phyloP scores from a whole-genome alignment of 2,329 filamentous ascomycete genomes.

The Apiospora kogelbergensis region DNA sequence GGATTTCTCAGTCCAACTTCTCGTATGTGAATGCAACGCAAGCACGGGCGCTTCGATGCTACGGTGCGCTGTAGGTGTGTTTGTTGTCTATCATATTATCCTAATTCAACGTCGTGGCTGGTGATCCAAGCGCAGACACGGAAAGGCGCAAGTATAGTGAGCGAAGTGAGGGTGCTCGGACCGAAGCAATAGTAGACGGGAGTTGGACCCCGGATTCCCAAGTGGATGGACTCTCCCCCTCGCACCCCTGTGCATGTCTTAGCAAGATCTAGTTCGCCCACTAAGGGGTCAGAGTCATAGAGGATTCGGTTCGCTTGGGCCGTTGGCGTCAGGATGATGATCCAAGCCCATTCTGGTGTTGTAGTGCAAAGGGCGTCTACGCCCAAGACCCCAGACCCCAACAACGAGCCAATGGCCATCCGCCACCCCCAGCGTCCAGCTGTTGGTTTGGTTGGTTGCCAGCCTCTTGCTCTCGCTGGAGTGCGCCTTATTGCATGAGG shows the following conservation, averaged over 20 bases:
- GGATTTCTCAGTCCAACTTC: background rate
- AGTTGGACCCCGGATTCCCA: constrained; percentile 2
- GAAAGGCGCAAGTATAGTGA: background rate
- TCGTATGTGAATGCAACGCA: background rate
- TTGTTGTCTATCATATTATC: background rate
- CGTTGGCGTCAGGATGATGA: constrained; percentile 7
- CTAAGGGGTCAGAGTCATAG: too few species aligned
- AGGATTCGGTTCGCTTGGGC: background rate
- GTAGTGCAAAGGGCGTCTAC: constrained; percentile 1
- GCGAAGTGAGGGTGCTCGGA: background rate
- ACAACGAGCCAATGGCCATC: background rate
- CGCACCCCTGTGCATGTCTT: background rate
- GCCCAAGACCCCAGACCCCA: background rate
- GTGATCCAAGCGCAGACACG: background rate
- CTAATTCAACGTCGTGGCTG: background rate
- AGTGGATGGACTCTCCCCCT: background rate
- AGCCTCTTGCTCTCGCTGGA: background rate
- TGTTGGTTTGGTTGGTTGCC: background rate
- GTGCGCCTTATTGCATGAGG: background rate
- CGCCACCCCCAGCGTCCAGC: background rate
- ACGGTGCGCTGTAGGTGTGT: background rate
- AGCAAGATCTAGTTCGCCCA: too few species aligned
- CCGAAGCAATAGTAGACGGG: background rate
- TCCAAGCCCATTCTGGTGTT: background rate
- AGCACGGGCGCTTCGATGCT: background rate